These are phyloP conservation scores for Penicillium olsonii DNA, from an alignment of 2,329 filamentous ascomycete species.

Conservation along the genomic window DNA sequence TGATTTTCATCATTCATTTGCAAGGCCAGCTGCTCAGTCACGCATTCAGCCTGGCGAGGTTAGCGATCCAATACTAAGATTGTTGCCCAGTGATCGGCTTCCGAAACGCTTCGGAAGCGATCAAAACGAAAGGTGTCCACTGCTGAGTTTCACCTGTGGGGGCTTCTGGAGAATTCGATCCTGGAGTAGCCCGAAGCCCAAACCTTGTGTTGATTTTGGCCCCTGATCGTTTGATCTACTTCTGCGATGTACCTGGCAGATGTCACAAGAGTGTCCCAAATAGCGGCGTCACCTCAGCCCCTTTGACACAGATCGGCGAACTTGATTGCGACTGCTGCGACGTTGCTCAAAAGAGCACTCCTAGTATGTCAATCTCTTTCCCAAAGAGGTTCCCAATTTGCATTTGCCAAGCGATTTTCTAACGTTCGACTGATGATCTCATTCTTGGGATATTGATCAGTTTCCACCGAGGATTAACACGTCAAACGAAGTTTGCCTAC, in stretches of 20 bases:
- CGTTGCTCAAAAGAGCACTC: conserved; percentile 19
- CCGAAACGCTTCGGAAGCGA: background rate
- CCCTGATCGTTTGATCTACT: conserved; percentile 4
- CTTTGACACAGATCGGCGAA: conserved; percentile 10
- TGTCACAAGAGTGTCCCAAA: conserved; percentile 3
- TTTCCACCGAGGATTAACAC: background rate
- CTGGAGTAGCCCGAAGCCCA: conserved; percentile 11
- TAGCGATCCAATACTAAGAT: background rate
- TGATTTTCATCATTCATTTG: background rate
- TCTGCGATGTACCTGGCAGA: background rate
- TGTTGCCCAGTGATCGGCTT: background rate
- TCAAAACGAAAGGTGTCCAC: background rate
- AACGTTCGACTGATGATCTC: background rate
- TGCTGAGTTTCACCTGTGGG: conserved; percentile 1
- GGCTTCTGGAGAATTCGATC: conserved; percentile 7
- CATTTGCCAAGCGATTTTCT: background rate
- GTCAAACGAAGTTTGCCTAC: background rate
- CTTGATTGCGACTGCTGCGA: conserved; percentile 3
- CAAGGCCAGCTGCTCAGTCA: background rate
- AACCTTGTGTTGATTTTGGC: background rate
- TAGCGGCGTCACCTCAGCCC: background rate
- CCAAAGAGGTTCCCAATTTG: background rate
- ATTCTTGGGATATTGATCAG: background rate
- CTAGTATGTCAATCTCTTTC: conserved; percentile 10
- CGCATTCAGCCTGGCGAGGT: background rate